phyloP scores from a whole-genome alignment of 2,329 filamentous ascomycete genomes.

The Fusarium austroafricanum region DNA sequence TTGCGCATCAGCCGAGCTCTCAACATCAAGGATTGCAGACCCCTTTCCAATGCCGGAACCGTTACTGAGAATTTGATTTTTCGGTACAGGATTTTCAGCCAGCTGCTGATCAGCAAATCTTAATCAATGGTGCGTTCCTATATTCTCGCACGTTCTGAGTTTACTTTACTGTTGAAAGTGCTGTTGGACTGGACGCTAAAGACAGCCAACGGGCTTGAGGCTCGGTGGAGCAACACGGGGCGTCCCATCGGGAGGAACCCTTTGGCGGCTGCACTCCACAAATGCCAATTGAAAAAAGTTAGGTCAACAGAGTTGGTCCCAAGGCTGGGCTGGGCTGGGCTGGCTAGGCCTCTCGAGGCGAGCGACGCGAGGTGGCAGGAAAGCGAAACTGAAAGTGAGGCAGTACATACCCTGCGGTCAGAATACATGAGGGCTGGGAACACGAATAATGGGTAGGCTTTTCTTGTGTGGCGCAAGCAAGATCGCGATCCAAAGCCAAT shows the following conservation, averaged over 20 bases:
- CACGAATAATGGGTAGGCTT: constrained; percentile 16
- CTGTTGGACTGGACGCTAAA: constrained; percentile 22
- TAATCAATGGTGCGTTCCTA: constrained; percentile 21
- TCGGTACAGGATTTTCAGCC: constrained; percentile 5
- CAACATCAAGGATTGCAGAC: constrained; percentile 5
- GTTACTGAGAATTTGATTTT: constrained; percentile 4
- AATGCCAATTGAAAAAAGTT: constrained; percentile 33
- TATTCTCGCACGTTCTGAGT: constrained; percentile 7
- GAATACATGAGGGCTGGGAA: constrained; percentile 21
- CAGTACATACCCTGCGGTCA: constrained; percentile 17
- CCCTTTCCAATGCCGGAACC: constrained; percentile 17
- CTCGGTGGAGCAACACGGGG: constrained; percentile 40
- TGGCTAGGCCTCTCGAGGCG: constrained; percentile 16
- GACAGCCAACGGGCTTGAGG: constrained; percentile 31
- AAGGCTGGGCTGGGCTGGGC: constrained; percentile 6
- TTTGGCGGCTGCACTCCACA: constrained; percentile 43
- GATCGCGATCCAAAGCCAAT: constrained; percentile 23
- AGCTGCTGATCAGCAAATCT: constrained; percentile 26
- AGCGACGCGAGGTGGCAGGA: constrained; percentile 25
- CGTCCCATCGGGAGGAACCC: constrained; percentile 47
- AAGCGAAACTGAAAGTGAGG: constrained; percentile 24
- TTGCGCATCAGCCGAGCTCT: background rate
- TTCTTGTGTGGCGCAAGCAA: constrained; percentile 25
- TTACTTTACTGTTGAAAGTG: constrained; percentile 26
- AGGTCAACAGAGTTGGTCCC: constrained; percentile 14